Percentiles rank a stretch among this genome's conserved stretches.
Conservation (phyloP, 768 basidiomycete species). For the Chalciporus chontae region DNA sequence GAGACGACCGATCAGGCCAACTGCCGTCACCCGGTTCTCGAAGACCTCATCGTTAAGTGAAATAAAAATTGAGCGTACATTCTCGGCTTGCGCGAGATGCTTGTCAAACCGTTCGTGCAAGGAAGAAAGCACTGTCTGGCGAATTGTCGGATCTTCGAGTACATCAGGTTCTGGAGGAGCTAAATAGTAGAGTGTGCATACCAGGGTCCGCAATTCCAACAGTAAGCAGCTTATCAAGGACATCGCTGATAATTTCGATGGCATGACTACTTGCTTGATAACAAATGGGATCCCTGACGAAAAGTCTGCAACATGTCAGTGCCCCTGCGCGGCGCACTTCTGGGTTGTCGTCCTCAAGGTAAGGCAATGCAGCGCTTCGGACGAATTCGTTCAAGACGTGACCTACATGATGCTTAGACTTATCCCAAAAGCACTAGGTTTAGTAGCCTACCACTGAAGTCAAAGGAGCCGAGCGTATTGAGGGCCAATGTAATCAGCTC, state of each 20-base stretch:
- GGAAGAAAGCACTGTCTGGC: slow-evolving; percentile 80
- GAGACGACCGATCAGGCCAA: slow-evolving; percentile 86
- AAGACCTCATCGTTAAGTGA: slow-evolving; percentile 97
- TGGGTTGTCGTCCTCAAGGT: slow-evolving; percentile 87
- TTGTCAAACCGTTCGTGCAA: slow-evolving; percentile 94
- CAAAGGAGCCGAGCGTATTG: slow-evolving; percentile 83
- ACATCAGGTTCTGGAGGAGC: slow-evolving; percentile 4
- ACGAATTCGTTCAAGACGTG: slow-evolving; percentile 96
- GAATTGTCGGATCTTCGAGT: slow-evolving; percentile 62
- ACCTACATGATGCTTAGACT: slow-evolving; percentile 42
- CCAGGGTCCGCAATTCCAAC: slow-evolving; percentile 97
- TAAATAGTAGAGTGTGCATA: slow-evolving; percentile 28
- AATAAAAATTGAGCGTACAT: slow-evolving; percentile 95
- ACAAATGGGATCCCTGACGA: slow-evolving; percentile 93
- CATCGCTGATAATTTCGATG: slow-evolving; percentile 95
- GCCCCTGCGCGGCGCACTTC: slow-evolving; percentile 90
- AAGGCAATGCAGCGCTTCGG: slow-evolving; percentile 84
- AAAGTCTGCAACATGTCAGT: slow-evolving; percentile 85
- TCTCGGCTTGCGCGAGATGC: slow-evolving; percentile 95
- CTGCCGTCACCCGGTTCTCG: slow-evolving; percentile 88
- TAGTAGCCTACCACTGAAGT: slow-evolving; percentile 74
- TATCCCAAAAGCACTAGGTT: not conserved
- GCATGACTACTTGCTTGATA: slow-evolving; percentile 95
- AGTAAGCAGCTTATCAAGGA: slow-evolving; percentile 93
- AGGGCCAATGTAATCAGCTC: slow-evolving; percentile 80